phyloP scores from a whole-genome alignment of 345 rosid genomes.

The Lenwebbia sp. region DNA sequence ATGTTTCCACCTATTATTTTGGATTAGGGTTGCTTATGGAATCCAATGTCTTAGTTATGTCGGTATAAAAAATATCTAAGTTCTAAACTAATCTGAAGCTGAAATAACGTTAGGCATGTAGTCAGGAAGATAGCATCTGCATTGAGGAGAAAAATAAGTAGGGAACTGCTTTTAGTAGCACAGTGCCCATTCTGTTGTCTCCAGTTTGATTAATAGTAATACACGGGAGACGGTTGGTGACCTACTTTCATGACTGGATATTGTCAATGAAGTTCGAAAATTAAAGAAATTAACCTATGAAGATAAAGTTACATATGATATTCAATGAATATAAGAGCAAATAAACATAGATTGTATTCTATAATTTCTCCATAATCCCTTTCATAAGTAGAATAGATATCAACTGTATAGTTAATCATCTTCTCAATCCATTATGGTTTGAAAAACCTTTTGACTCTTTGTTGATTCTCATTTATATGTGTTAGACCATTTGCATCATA shows the following conservation, averaged over 20 bases:
- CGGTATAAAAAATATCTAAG: background rate
- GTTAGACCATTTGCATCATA: too few species aligned
- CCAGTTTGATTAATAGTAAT: background rate
- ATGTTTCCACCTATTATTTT: background rate
- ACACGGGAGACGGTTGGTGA: background rate
- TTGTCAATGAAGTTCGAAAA: background rate
- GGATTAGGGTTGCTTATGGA: background rate
- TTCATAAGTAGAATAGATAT: background rate
- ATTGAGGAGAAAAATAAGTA: background rate
- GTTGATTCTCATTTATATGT: too few species aligned
- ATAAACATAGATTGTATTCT: background rate
- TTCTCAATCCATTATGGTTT: background rate
- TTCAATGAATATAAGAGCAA: background rate
- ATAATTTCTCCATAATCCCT: background rate
- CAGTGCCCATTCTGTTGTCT: background rate
- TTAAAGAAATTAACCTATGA: background rate
- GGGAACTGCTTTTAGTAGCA: background rate
- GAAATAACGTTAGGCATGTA: background rate
- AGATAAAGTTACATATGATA: background rate
- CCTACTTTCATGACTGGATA: background rate
- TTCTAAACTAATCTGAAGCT: background rate
- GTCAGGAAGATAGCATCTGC: background rate
- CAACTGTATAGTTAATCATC: too few species aligned
- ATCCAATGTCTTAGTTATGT: background rate
- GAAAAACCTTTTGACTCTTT: too few species aligned